Percentiles rank a stretch among this genome's conserved stretches.
These are phyloP conservation scores for Erysimum cheiranthoides DNA, from an alignment of 345 rosid species.

Conservation along the genomic window DNA sequence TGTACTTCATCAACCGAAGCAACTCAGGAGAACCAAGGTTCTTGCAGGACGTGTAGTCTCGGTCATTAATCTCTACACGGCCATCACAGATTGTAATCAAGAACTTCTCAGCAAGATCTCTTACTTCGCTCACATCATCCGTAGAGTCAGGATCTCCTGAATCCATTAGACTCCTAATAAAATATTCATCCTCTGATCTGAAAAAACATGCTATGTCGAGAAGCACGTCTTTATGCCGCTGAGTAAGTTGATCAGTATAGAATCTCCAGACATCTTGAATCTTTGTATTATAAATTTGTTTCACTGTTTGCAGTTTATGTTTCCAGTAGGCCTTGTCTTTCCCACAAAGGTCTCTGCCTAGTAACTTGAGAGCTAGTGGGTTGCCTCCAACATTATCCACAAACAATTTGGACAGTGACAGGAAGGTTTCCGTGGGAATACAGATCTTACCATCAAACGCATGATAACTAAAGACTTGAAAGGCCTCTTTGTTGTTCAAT, in stretches of 20 bases:
- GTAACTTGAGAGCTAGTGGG: conserved; percentile 44
- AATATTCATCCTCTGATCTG: background rate
- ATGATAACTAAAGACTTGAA: conserved; percentile 17
- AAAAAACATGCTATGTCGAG: conserved; percentile 45
- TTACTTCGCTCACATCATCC: background rate
- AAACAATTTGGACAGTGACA: background rate
- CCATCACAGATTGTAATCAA: conserved; percentile 5
- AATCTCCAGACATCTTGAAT: conserved; percentile 11
- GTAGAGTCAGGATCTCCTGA: background rate
- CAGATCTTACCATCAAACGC: background rate
- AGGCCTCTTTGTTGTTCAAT: conserved; percentile 21
- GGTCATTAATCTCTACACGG: conserved; percentile 35
- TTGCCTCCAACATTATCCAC: conserved; percentile 38
- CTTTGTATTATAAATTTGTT: background rate
- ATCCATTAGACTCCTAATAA: conserved; percentile 1
- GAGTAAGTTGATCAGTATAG: conserved; percentile 36
- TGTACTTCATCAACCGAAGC: background rate
- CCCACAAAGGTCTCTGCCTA: conserved; percentile 20
- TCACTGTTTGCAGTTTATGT: conserved; percentile 7
- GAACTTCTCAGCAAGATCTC: conserved; percentile 32
- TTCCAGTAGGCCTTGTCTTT: conserved; percentile 26
- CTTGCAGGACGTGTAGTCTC: conserved; percentile 19
- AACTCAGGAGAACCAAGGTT: background rate
- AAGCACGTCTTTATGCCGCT: conserved; percentile 26
- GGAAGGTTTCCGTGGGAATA: background rate